Percentiles rank a stretch among this genome's conserved stretches.
These are phyloP conservation scores for Geotrichum restrictum DNA, from an alignment of 1,139 yeast genomes.

Conservation along the genomic window DNA sequence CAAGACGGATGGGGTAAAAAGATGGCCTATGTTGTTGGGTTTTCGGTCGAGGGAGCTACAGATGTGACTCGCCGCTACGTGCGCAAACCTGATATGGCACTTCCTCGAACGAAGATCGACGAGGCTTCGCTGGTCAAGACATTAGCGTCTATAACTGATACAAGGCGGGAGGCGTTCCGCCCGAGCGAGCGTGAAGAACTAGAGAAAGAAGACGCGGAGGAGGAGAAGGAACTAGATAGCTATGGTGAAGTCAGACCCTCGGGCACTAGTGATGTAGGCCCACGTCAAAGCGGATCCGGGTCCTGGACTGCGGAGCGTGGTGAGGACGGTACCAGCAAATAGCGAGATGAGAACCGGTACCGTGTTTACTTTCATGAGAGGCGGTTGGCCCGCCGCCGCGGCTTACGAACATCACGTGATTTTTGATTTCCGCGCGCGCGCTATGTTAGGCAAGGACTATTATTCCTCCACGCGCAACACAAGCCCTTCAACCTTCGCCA, in stretches of 20 bases:
- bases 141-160: constrained; percentile 43
- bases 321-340: constrained; percentile 52
- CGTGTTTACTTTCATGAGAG: too few relatives aligned
- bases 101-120: constrained; percentile 49
- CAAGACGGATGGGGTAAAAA: constrained; percentile 86
- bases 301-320: constrained; percentile 77
- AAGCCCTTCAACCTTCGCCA: background rate
- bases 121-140: constrained; percentile 44
- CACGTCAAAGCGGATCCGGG: constrained; percentile 68
- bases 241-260: constrained; percentile 21
- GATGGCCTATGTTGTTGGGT: constrained; percentile 82
- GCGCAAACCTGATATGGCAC: constrained; percentile 46
- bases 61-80: constrained; percentile 75
- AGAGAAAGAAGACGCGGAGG: constrained; percentile 43
- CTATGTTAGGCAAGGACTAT: too few relatives aligned
- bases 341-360: too few relatives aligned
- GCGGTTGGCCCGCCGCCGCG: too few relatives aligned
- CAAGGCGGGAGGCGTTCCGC: constrained; percentile 37
- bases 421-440: too few relatives aligned
- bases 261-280: constrained; percentile 25
- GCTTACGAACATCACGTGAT: too few relatives aligned
- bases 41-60: constrained; percentile 54
- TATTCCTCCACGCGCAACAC: background rate
- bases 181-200: constrained; percentile 38
- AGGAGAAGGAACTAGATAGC: constrained; percentile 39